A percentile compares a stretch with the other conserved stretches of the same genome.
phyloP scores from a whole-genome alignment of 2,329 filamentous ascomycete species.

The Aspergillus piperis region DNA sequence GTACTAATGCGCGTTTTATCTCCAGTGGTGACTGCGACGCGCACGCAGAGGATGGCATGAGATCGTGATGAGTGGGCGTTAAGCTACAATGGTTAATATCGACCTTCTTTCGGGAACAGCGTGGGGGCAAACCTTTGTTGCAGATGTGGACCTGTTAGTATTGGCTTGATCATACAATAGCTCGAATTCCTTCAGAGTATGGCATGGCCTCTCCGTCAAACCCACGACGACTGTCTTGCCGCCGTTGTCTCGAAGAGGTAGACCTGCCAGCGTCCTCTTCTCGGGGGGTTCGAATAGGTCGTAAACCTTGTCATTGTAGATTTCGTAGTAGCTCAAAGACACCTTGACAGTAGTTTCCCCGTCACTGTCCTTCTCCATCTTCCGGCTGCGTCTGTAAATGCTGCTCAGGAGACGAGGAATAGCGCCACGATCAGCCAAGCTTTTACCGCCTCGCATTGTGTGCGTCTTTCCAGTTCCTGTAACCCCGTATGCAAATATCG shows the following conservation, averaged over 20 bases:
- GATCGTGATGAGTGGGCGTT: slow-evolving; percentile 89
- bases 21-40: slow-evolving; percentile 74
- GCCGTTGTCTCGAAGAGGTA: slow-evolving; percentile 81
- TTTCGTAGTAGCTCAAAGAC: slow-evolving; percentile 87
- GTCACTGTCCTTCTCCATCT: slow-evolving; percentile 76
- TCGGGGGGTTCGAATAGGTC: slow-evolving; percentile 86
- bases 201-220: slow-evolving; percentile 77
- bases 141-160: slow-evolving; percentile 82
- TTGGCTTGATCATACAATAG: slow-evolving; percentile 88
- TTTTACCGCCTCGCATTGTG: slow-evolving; percentile 90
- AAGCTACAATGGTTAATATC: slow-evolving; percentile 50
- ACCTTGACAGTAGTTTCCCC: slow-evolving; percentile 72
- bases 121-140: slow-evolving; percentile 65
- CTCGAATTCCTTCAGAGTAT: slow-evolving; percentile 87
- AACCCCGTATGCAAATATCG: slow-evolving; percentile 89
- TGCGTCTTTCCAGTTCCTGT: slow-evolving; percentile 95
- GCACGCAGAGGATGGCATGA: slow-evolving; percentile 88
- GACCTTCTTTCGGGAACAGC: background rate
- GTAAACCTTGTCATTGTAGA: slow-evolving; percentile 94
- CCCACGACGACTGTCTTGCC: slow-evolving; percentile 87
- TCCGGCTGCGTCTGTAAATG: slow-evolving; percentile 82
- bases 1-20: slow-evolving; percentile 73
- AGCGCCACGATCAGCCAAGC: slow-evolving; percentile 79
- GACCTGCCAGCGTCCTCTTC: slow-evolving; percentile 76
- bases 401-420: slow-evolving; percentile 83